Conservation (phyloP, 2,329 filamentous ascomycete species). For the Penicillium rolfsii region DNA sequence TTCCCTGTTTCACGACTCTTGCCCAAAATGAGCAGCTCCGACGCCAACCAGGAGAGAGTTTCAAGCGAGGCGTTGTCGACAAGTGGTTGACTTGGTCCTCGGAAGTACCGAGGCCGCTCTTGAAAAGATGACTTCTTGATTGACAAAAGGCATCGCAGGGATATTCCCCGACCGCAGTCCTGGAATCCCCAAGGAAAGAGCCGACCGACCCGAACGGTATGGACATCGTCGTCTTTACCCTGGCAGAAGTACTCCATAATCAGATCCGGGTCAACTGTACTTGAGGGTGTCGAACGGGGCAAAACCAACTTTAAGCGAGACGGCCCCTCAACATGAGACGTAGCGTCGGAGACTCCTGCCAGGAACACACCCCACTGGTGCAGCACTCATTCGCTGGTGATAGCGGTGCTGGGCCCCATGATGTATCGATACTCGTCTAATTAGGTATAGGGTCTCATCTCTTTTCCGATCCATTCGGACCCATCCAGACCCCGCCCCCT, state of each 20-base stretch:
- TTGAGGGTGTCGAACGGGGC: too few relatives aligned
- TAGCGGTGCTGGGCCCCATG: conserved; percentile 13
- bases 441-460: conserved; percentile 12
- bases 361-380: conserved; percentile 22
- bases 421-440: not conserved
- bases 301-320: not conserved
- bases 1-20: conserved; percentile 5
- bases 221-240: too few relatives aligned
- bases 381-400: conserved; percentile 17
- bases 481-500: not conserved
- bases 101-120: not conserved
- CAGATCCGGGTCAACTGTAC: too few relatives aligned
- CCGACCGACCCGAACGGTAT: not conserved
- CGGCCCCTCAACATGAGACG: conserved; percentile 29
- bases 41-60: not conserved
- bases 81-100: not conserved
- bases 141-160: not conserved
- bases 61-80: not conserved
- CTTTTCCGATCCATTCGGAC: conserved; percentile 1
- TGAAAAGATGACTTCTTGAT: not conserved
- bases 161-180: not conserved
- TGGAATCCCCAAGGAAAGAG: not conserved
- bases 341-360: conserved; percentile 30
- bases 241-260: too few relatives aligned
- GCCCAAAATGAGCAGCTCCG: conserved; percentile 4